Base-by-base conservation (phyloP, 1,284 basidiomycete species). In the Heimioporus retisporus region DNA sequence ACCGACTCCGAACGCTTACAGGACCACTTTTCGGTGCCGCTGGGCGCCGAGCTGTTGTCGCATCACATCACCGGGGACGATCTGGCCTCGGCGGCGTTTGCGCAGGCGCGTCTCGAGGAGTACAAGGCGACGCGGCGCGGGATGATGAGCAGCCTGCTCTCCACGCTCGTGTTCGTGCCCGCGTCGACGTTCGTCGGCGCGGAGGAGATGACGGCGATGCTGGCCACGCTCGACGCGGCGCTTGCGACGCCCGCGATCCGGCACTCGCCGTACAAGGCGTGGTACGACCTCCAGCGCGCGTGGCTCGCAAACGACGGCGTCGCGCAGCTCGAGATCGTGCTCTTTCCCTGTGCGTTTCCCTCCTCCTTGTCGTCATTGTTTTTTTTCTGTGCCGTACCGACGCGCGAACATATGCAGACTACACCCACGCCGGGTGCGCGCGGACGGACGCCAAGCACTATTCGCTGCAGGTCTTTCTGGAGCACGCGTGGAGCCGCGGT, bases 401-500 rank as follows among this genome's bases (percentile, higher is more conserved):
- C 35, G 35, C 35, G 35, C 35, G 10, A 61, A 70, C 63, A n/a
- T 71, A 66, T 40, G 35, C 35, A 40, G 35, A 40, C 35, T 40
- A 40, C 53, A 60, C 59, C 25, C 71, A 73, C 6, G 54, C 58
- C 18, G 67, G 59, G 3, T 74, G 69, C 53, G 50, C 66, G 5
- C 57, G n/a, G 40, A 60, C 68, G 42, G 60, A 68, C 23, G 69
- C 64, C 18, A 66, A 50, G 42, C 67, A 75, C 56, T 73, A 65
- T 42, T 35, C 10, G 10, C 54, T 70, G 48, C 44, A 58, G 21
- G 53, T 75, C 53, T 54, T 63, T 28, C 23, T 74, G 11, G 58
- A 71, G 23, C 64, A 69, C 19, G 63, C 64, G 19, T 73, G 71
- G 71, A 75, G 64, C 69, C 69, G 71, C 40, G 73, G 73, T 40